Evolutionary conservation across 331 rosid species (phyloP), one percentile per base, ranked within the genome.

Genomic region (Quercus tomentella): DNA sequence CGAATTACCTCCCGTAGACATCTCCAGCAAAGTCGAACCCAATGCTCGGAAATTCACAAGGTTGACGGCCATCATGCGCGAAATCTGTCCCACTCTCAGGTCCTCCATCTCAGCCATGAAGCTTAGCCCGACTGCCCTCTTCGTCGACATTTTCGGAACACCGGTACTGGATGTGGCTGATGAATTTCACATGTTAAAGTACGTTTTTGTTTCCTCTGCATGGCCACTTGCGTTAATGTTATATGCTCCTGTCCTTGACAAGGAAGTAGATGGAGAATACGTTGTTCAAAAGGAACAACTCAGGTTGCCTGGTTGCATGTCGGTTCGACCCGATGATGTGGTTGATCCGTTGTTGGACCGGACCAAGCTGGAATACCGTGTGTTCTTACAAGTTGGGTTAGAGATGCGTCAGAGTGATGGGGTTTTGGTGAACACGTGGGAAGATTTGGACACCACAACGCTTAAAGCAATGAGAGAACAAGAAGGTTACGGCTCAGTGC

Each of bases 361-460:
- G 11, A 78, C 62, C 30, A 8, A 83, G 49, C 69, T 4, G 15
- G 86, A 88, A 35, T 85, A 91, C 17, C 0, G 1, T 2, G 87
- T 76, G 55, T 83, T 55, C 23, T 22, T 86, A 2, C 68, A 54
- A 4, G 1, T 41, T 0, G 86, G 72, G 3, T 14, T 1, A 1
- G 79, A 21, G 7, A 30, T 79, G 51, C 66, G 70, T 1, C 37
- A n/a, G 45, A 54, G 82, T n/a, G 88, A 90, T 37, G 92, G 89
- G 3, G 52, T 90, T 35, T 69, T 88, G 79, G 54, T 88, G 20
- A 88, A 87, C 35, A 76, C 87, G 11, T 90, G 92, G 92, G 86
- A 88, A 2, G 83, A 71, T 14, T 52, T 86, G 23, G 80, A 85
- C 33, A 7, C 28, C 7, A 56, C 30, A 17, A 72, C 72, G 22